A percentile compares a stretch with the other conserved stretches of the same genome.
These are phyloP conservation scores for Diaporthe citrichinensis DNA, from an alignment of 2,329 filamentous ascomycete species.

Conservation along the genomic window DNA sequence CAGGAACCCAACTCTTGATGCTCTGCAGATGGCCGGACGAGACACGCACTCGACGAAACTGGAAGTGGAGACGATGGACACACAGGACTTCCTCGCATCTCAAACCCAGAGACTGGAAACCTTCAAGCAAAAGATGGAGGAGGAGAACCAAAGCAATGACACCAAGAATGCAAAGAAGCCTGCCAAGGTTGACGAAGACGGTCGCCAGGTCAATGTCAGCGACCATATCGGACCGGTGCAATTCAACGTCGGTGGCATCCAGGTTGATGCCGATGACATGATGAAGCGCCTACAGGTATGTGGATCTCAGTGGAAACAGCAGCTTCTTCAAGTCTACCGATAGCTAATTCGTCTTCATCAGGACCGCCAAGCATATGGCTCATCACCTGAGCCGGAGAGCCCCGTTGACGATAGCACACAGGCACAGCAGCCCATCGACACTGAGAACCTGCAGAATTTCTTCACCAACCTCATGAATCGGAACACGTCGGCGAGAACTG, in stretches of 20 bases:
- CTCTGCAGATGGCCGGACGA: slow-evolving; percentile 67
- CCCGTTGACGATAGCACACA: slow-evolving; percentile 52
- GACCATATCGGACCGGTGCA: slow-evolving; percentile 95
- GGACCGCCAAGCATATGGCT: slow-evolving; percentile 70
- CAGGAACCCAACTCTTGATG: slow-evolving; percentile 78
- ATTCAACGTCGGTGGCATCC: slow-evolving; percentile 98
- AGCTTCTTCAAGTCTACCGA: neutral
- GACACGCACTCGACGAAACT: slow-evolving; percentile 60
- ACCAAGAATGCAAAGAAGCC: slow-evolving; percentile 67
- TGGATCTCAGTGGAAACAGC: neutral
- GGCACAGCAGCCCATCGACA: slow-evolving; percentile 60
- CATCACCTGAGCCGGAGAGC: slow-evolving; percentile 59
- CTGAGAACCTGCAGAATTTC: slow-evolving; percentile 71
- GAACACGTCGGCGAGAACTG: slow-evolving; percentile 52
- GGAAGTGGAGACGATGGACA: slow-evolving; percentile 78
- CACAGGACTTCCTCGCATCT: slow-evolving; percentile 81
- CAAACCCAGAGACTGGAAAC: slow-evolving; percentile 84
- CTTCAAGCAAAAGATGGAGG: slow-evolving; percentile 70
- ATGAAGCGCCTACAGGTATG: slow-evolving; percentile 85
- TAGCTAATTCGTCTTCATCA: slow-evolving; percentile 51
- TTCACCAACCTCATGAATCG: slow-evolving; percentile 73
- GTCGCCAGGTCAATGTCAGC: slow-evolving; percentile 64
- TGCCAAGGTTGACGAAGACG: slow-evolving; percentile 51
- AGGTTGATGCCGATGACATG: slow-evolving; percentile 96
- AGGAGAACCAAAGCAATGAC: slow-evolving; percentile 53